These are phyloP conservation scores for Arachis hypogaea DNA, from an alignment of 306 rosid species.

Conservation along the genomic window DNA sequence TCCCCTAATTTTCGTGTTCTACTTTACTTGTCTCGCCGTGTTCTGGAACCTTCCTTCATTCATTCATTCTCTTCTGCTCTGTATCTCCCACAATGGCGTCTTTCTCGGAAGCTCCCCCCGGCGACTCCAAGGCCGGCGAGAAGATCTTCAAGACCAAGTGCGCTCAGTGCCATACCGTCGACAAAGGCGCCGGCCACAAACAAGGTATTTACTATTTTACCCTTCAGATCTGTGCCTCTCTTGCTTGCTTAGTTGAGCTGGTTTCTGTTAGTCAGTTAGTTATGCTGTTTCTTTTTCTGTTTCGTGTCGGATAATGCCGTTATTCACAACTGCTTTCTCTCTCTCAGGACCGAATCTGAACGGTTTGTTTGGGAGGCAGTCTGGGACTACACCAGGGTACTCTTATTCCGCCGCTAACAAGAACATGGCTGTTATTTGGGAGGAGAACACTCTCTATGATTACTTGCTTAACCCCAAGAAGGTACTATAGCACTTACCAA, in stretches of 20 bases:
- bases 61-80: not conserved
- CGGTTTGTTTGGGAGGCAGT: slow-evolving; percentile 94
- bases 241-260: not conserved
- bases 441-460: slow-evolving; percentile 83
- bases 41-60: not conserved
- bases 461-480: slow-evolving; percentile 93
- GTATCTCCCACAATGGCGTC: slow-evolving; percentile 59
- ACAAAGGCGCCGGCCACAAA: slow-evolving; percentile 87
- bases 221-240: not conserved
- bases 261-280: not conserved
- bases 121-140: slow-evolving; percentile 64
- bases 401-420: slow-evolving; percentile 92
- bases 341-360: slow-evolving; percentile 80
- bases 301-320: not conserved
- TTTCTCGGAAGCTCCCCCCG: slow-evolving; percentile 79
- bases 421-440: slow-evolving; percentile 91
- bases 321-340: not conserved
- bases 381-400: slow-evolving; percentile 86
- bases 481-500: slow-evolving; percentile 40
- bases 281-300: not conserved
- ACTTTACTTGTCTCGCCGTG: not conserved
- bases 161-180: slow-evolving; percentile 96
- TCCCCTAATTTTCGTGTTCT: not conserved
- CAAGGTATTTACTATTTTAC: slow-evolving; percentile 56
- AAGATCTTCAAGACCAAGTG: slow-evolving; percentile 88